Conservation (phyloP, 225 moss, liverwort and hornwort species). For the Polytrichum formosum region DNA sequence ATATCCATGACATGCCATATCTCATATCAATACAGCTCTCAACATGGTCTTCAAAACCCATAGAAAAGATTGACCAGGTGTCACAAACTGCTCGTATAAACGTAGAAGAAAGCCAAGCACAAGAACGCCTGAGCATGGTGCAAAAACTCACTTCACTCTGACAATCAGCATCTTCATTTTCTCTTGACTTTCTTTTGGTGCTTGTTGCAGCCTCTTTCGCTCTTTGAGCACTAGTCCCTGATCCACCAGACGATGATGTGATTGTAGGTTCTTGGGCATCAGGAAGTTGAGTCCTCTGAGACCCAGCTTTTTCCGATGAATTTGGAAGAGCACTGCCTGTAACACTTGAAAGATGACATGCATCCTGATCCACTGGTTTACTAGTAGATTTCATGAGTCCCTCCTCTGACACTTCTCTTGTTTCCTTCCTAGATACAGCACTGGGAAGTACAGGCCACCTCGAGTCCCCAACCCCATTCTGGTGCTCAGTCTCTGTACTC, state of each 20-base stretch:
- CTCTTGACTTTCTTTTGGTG: constrained; percentile 58
- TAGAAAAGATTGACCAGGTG: too few species aligned
- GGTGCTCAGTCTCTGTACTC: constrained; percentile 30
- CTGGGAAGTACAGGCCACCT: constrained; percentile 43
- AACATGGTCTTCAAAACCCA: too few species aligned
- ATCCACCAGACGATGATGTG: constrained; percentile 81
- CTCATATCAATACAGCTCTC: too few species aligned
- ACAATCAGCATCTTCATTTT: constrained; percentile 77
- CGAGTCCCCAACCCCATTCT: constrained; percentile 37
- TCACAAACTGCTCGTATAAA: not conserved
- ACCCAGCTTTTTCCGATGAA: constrained; percentile 36
- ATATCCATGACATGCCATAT: too few species aligned
- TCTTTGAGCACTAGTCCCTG: constrained; percentile 63
- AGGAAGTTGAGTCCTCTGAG: constrained; percentile 36
- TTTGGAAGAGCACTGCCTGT: constrained; percentile 27
- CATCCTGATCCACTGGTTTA: constrained; percentile 37
- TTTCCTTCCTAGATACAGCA: constrained; percentile 33
- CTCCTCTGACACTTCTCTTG: constrained; percentile 22
- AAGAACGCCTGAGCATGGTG: not conserved
- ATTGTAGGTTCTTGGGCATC: constrained; percentile 72
- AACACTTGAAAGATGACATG: constrained; percentile 38
- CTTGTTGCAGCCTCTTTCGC: constrained; percentile 48
- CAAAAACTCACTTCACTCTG: constrained; percentile 72
- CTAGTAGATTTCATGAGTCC: constrained; percentile 28
- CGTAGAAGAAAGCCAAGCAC: not conserved